These are phyloP conservation scores for Lepiota brunneoincarnata DNA, from an alignment of 768 basidiomycete species.

Conservation along the genomic window DNA sequence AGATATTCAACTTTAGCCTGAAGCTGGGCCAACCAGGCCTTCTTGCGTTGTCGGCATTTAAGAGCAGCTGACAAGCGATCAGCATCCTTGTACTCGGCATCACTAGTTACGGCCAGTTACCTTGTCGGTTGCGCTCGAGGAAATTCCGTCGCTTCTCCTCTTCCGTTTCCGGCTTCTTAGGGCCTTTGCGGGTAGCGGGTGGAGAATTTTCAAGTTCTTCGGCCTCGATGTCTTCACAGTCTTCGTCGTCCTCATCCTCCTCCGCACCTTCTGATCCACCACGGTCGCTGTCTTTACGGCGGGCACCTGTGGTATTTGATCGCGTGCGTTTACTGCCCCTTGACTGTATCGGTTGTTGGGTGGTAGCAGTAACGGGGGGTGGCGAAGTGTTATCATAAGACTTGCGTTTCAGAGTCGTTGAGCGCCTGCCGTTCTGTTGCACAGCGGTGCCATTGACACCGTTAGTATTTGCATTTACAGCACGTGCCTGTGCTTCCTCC, in stretches of 20 bases:
- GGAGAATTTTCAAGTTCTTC: constrained; percentile 31
- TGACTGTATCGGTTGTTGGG: constrained; percentile 21
- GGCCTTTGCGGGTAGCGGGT: constrained; percentile 17
- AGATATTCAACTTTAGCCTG: constrained; percentile 94
- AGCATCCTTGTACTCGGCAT: not conserved
- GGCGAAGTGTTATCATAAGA: constrained; percentile 46
- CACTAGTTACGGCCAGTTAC: constrained; percentile 38
- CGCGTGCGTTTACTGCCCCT: constrained; percentile 38
- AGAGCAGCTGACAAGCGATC: constrained; percentile 67
- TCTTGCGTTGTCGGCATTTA: constrained; percentile 98
- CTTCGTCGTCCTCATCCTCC: constrained; percentile 36
- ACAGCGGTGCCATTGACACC: constrained; percentile 26
- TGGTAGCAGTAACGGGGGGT: constrained; percentile 26
- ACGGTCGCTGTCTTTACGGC: constrained; percentile 31
- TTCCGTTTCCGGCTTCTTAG: constrained; percentile 90
- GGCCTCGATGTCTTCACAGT: constrained; percentile 38
- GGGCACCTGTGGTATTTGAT: constrained; percentile 22
- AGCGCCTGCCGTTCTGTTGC: constrained; percentile 44
- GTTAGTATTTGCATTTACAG: constrained; percentile 34
- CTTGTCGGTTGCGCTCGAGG: constrained; percentile 95
- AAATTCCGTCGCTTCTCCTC: constrained; percentile 98
- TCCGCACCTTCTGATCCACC: constrained; percentile 31
- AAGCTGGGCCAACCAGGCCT: constrained; percentile 91
- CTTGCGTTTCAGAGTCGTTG: constrained; percentile 62
- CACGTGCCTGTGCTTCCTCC: constrained; percentile 78